These are phyloP conservation scores for Neonectria punicea DNA, from an alignment of 2,329 filamentous ascomycete genomes.

Conservation along the genomic window DNA sequence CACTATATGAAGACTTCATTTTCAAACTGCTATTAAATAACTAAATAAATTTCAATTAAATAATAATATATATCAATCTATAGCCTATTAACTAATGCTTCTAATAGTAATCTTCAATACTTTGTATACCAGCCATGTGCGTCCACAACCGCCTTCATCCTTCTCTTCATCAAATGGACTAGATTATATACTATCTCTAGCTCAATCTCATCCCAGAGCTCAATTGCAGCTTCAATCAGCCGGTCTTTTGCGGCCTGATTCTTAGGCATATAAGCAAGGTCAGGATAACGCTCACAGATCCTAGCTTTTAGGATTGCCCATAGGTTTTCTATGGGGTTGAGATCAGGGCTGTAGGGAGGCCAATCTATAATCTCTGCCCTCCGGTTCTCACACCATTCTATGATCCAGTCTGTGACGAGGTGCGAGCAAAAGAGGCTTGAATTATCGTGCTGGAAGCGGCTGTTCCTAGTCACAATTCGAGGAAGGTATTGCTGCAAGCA, in stretches of 20 bases:
- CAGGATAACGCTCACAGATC: conserved; percentile 3
- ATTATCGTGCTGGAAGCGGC: neutral
- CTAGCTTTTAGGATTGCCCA: neutral
- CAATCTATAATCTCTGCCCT: neutral
- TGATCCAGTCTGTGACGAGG: too few relatives aligned
- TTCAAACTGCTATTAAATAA: neutral
- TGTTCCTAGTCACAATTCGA: neutral
- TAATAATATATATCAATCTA: conserved; percentile 2
- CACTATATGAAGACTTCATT: neutral
- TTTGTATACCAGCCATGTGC: conserved; percentile 6
- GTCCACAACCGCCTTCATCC: neutral
- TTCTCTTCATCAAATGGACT: neutral
- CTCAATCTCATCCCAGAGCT: conserved; percentile 5
- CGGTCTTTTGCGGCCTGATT: neutral
- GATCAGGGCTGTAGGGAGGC: conserved; percentile 9
- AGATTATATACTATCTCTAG: neutral
- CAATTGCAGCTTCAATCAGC: conserved; percentile 2
- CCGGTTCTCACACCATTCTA: neutral
- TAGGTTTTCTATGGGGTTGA: conserved; percentile 18
- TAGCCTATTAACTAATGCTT: neutral
- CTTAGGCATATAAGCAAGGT: neutral
- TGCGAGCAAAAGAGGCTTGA: neutral
- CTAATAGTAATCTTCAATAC: conserved; percentile 6
- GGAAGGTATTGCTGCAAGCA: neutral
- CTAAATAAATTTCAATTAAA: neutral